Evolutionary conservation across 352 stramenopile species (phyloP).

Genomic region (Pythium biforme): DNA sequence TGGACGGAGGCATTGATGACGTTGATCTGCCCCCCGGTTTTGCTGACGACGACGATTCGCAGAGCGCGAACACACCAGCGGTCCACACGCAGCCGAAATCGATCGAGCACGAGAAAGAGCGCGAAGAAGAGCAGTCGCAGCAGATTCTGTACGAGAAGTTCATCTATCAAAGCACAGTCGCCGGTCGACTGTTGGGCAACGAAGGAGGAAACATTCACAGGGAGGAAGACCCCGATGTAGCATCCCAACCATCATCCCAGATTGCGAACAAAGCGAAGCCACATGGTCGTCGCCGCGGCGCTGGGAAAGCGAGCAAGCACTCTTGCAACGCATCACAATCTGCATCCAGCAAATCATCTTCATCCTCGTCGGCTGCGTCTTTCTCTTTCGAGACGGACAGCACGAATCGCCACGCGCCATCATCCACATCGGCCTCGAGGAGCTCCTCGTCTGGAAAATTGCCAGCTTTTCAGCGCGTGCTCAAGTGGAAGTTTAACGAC

Average conservation of each 20-base stretch:
- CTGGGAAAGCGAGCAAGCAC: slow-evolving; percentile 5
- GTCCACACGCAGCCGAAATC: slow-evolving; percentile 41
- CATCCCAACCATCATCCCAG: neutral
- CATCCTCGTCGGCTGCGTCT: slow-evolving; percentile 14
- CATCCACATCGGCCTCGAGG: slow-evolving; percentile 11
- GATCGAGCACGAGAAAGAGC: slow-evolving; percentile 47
- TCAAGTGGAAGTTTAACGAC: slow-evolving; percentile 88
- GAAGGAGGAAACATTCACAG: neutral
- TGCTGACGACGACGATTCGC: slow-evolving; percentile 46
- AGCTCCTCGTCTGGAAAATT: slow-evolving; percentile 25
- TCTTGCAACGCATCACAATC: neutral
- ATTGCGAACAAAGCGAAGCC: slow-evolving; percentile 9
- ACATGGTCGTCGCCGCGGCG: neutral
- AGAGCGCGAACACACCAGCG: neutral
- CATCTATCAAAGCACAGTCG: slow-evolving; percentile 76
- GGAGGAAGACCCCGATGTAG: neutral
- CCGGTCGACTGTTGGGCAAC: slow-evolving; percentile 26
- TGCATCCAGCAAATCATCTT: neutral
- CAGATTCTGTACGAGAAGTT: slow-evolving; percentile 83
- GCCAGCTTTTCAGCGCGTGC: slow-evolving; percentile 62
- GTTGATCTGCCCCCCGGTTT: slow-evolving; percentile 68
- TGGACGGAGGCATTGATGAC: slow-evolving; percentile 77
- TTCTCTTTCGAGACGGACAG: slow-evolving; percentile 15
- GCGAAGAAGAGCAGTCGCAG: slow-evolving; percentile 44
- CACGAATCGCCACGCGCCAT: slow-evolving; percentile 9